Conservation (phyloP, 768 basidiomycete species). For the Xerocomellus dryophilus region DNA sequence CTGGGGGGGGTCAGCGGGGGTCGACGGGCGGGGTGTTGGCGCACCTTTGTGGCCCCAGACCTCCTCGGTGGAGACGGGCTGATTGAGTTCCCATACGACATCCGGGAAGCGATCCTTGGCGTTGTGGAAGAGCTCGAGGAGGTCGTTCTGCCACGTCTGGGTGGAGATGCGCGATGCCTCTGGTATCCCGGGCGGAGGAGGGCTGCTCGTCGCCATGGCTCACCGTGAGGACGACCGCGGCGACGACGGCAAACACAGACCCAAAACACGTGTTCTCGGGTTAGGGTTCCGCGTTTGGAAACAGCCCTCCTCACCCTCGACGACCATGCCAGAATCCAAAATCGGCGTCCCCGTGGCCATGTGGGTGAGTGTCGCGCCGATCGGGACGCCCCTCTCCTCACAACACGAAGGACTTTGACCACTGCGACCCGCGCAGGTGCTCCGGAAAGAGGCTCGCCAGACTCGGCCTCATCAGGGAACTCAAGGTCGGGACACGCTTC, state of each 20-base stretch:
- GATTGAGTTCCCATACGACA: slow-evolving; percentile 86
- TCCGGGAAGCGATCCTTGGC: slow-evolving; percentile 96
- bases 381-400: not conserved
- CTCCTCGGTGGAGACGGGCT: slow-evolving; percentile 49
- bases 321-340: no score
- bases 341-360: slow-evolving; percentile 80
- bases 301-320: no score
- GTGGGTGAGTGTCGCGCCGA: slow-evolving; percentile 67
- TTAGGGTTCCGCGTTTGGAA: slow-evolving; percentile 21
- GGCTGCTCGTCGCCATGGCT: no score
- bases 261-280: slow-evolving; percentile 29
- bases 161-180: slow-evolving; percentile 71
- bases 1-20: slow-evolving; percentile 41
- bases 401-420: slow-evolving; percentile 79
- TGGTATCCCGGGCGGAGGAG: slow-evolving; percentile 31
- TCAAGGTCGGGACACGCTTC: slow-evolving; percentile 82
- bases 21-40: slow-evolving; percentile 19
- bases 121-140: slow-evolving; percentile 69
- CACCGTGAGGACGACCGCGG: slow-evolving; percentile 30
- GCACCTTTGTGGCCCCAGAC: slow-evolving; percentile 96
- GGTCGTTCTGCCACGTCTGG: slow-evolving; percentile 73
- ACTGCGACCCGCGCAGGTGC: slow-evolving; percentile 89
- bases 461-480: slow-evolving; percentile 77
- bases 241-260: no score
- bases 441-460: slow-evolving; percentile 90